Evolutionary conservation across 2,329 filamentous ascomycete genomes (phyloP).

Genomic region (Fusarium sp.): DNA sequence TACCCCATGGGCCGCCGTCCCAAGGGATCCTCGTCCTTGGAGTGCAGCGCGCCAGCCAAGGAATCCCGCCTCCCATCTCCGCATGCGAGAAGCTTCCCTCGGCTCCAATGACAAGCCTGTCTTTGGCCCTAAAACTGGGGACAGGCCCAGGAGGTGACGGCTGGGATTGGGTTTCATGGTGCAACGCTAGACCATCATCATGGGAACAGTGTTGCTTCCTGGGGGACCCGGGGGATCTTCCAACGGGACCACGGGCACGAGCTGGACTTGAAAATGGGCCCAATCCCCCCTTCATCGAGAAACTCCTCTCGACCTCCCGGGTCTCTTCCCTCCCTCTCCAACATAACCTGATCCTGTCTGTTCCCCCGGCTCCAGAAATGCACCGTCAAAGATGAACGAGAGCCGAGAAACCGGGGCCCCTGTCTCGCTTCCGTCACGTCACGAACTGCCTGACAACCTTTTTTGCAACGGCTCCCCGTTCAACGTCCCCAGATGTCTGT

Average conservation of each 20-base stretch:
- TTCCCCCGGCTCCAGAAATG: background rate
- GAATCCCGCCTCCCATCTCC: constrained; percentile 26
- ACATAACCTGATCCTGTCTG: background rate
- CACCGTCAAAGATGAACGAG: background rate
- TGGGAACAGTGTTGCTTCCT: constrained; percentile 8
- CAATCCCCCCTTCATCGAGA: background rate
- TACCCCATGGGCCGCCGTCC: constrained; percentile 5
- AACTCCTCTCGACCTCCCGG: background rate
- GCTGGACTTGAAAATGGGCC: constrained; percentile 7
- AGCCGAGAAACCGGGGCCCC: background rate
- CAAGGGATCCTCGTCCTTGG: constrained; percentile 8
- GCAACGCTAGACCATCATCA: constrained; percentile 1
- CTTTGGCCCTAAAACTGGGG: background rate
- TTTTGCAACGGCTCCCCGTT: constrained; percentile 2
- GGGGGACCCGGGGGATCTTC: background rate
- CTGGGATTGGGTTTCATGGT: constrained; percentile 3
- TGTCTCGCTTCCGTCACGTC: constrained; percentile 10
- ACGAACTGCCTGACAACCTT: constrained; percentile 19
- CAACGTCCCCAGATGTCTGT: constrained; percentile 7
- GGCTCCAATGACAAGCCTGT: background rate
- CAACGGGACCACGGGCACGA: background rate
- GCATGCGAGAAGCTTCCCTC: constrained; percentile 8
- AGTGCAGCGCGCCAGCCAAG: constrained; percentile 4
- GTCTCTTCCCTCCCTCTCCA: background rate
- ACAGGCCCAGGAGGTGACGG: background rate